Evolutionary conservation across 768 basidiomycete species (phyloP).

Genomic region (Suillus americanus): DNA sequence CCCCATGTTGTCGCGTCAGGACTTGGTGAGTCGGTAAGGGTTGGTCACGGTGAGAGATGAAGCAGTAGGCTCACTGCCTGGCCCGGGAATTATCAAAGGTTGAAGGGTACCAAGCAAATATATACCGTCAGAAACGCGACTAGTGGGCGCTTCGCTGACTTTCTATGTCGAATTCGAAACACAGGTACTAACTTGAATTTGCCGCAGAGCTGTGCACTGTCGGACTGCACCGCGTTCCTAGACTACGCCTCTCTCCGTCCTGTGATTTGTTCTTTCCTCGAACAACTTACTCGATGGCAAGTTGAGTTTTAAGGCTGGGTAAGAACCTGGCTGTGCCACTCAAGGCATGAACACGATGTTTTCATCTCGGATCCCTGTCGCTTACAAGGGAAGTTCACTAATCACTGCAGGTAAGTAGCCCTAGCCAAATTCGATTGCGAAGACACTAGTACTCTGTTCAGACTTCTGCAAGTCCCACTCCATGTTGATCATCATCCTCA

Average conservation of each 20-base stretch:
- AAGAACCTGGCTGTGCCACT: neutral
- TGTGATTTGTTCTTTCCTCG: neutral
- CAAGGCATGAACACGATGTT: neutral
- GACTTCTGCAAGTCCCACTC: neutral
- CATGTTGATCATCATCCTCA: neutral
- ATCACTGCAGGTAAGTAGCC: constrained; percentile 1
- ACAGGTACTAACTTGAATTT: neutral
- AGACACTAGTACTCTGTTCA: neutral
- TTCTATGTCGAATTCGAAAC: constrained; percentile 3
- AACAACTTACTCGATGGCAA: too few species aligned
- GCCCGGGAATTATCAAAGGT: neutral
- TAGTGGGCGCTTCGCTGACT: neutral
- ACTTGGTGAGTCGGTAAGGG: neutral
- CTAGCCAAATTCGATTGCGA: neutral
- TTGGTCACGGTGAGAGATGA: constrained; percentile 2
- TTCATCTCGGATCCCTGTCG: constrained; percentile 4
- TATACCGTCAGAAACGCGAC: neutral
- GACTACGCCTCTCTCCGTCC: neutral
- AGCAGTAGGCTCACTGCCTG: neutral
- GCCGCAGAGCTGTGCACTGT: neutral
- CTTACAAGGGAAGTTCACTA: neutral
- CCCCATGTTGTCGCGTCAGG: constrained; percentile 21
- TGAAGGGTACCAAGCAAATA: neutral
- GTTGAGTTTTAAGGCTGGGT: neutral
- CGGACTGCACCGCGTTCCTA: neutral